Base-by-base conservation (phyloP, 257 asterid species). In the Verbena officinalis region DNA sequence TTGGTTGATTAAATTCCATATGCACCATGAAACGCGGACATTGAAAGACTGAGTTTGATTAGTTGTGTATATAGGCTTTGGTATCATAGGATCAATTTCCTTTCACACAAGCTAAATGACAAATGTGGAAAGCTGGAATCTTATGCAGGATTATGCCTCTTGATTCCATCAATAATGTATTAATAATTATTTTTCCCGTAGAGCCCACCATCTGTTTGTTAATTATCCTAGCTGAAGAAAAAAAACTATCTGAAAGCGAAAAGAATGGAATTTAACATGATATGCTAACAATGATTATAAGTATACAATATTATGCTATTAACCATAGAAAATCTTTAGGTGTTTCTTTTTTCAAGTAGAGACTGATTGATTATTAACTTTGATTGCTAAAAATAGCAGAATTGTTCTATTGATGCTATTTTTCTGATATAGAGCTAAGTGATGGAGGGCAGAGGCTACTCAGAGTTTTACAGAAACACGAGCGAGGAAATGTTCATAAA, bases 401-500 rank as follows among this genome's bases (percentile, higher is more conserved):
- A 38, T 11, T 11, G 63, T 14, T 7, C 43, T 40, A 10, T 36
- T 21, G 70, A 4, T 44, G 36, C 7, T 33, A 16, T 27, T 5
- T 27, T 27, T 27, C 33, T 27, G 40, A 27, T 7, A 56, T 12
- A 4, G 49, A 58, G n/a, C n/a, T n/a, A n/a, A 76, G 80, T 73
- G 43, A 84, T 87, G 95, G 97, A 87, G 72, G 97, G 96, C 58
- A 81, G 89, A 53, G 75, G 80, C 17, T 85, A 65, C 71, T 81
- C 88, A 6, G 91, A 87, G 59, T 69, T 81, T 5, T 77, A 72
- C 62, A 70, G 95, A 71, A 90, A 90, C 82, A 80, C 92, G 49
- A 90, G 90, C 36, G 97, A 90, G 64, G 97, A 90, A 49, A 4
- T 90, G 78, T 87, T 90, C 67, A 85, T 87, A 46, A 87, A 73